Conservation (phyloP, 2,329 filamentous ascomycete genomes). For the Proliferodiscus dingleyae region DNA sequence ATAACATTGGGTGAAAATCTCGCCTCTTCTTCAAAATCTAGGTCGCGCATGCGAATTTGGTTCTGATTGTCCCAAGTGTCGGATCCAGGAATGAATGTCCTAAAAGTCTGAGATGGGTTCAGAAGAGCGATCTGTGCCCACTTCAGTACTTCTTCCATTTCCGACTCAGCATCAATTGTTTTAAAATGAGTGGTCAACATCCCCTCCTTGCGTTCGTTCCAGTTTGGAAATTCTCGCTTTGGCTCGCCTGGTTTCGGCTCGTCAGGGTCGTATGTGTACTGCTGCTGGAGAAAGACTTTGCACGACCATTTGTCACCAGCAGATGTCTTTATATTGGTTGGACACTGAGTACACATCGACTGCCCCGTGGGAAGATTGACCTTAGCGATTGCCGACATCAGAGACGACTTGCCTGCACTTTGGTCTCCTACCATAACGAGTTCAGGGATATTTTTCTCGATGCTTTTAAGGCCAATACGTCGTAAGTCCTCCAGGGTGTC, state of each 20-base stretch:
- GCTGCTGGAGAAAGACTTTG: conserved; percentile 57
- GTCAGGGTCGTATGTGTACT: conserved; percentile 50
- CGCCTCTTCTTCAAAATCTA: conserved; percentile 36
- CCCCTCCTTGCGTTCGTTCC: conserved; percentile 45
- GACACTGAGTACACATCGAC: conserved; percentile 75
- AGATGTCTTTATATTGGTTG: conserved; percentile 67
- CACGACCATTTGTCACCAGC: conserved; percentile 62
- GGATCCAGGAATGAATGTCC: conserved; percentile 37
- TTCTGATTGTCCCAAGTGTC: conserved; percentile 11
- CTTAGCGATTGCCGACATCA: conserved; percentile 58
- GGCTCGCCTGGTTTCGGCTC: background rate
- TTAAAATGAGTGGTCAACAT: conserved; percentile 52
- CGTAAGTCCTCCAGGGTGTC: conserved; percentile 64
- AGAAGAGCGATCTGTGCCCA: conserved; percentile 75
- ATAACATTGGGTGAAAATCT: conserved; percentile 83
- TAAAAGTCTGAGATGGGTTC: conserved; percentile 54
- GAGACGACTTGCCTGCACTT: conserved; percentile 73
- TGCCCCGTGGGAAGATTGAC: conserved; percentile 67
- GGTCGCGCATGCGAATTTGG: conserved; percentile 33
- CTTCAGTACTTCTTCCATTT: conserved; percentile 63
- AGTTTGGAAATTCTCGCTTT: conserved; percentile 54
- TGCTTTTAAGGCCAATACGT: conserved; percentile 66
- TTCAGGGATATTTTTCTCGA: conserved; percentile 64
- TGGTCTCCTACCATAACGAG: conserved; percentile 84
- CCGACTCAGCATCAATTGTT: conserved; percentile 51